phyloP scores from a whole-genome alignment of 805 yeast species.

The Candida maris region DNA sequence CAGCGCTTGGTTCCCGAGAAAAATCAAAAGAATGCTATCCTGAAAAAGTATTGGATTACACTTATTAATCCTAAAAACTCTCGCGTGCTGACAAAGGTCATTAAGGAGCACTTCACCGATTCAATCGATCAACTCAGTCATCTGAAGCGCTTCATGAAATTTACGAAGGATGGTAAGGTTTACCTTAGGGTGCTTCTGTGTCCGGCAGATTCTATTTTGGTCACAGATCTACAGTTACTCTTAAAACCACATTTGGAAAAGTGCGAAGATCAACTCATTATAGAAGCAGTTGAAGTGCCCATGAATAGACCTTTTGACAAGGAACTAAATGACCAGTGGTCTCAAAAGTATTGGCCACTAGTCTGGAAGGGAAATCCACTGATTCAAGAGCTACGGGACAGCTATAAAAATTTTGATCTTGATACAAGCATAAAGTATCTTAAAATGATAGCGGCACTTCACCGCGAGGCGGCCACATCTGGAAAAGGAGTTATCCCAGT shows the following conservation, averaged over 20 bases:
- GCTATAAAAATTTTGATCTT: constrained; percentile 38
- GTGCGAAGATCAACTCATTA: background rate
- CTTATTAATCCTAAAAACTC: constrained; percentile 35
- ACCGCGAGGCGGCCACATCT: constrained; percentile 2
- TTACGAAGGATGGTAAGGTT: constrained; percentile 3
- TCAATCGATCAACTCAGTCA: constrained; percentile 35
- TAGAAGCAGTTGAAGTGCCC: constrained; percentile 45
- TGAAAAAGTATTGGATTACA: constrained; percentile 42
- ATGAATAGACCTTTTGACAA: constrained; percentile 63
- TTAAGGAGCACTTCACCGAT: constrained; percentile 22
- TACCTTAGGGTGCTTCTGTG: constrained; percentile 15
- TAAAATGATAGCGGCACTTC: constrained; percentile 23
- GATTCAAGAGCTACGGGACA: constrained; percentile 60
- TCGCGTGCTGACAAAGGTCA: constrained; percentile 24
- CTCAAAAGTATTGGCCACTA: constrained; percentile 73
- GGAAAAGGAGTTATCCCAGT: constrained; percentile 37
- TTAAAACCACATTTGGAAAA: constrained; percentile 21
- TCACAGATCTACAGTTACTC: constrained; percentile 23
- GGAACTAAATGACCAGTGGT: constrained; percentile 66
- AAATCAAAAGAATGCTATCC: constrained; percentile 23
- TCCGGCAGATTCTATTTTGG: constrained; percentile 43
- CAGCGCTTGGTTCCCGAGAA: constrained; percentile 37
- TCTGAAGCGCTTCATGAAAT: constrained; percentile 50
- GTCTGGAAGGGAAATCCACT: constrained; percentile 93
- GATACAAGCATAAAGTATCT: constrained; percentile 36